A percentile compares a stretch with the other conserved stretches of the same genome.
These are phyloP conservation scores for Sphagnum contortum DNA, from an alignment of 225 moss, liverwort and hornwort species.

Conservation along the genomic window DNA sequence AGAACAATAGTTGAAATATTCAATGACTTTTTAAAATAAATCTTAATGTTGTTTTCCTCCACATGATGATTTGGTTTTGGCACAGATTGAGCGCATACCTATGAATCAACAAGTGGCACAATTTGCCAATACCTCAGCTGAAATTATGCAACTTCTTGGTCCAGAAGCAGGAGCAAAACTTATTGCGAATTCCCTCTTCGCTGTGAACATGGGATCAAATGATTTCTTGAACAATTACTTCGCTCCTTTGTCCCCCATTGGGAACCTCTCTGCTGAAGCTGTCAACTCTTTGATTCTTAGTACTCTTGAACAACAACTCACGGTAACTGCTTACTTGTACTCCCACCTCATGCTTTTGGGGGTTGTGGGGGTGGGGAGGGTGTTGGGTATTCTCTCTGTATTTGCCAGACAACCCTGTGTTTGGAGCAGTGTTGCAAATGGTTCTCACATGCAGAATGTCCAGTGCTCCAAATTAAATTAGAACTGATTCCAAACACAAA, in stretches of 20 bases:
- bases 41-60: too few relatives aligned
- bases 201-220: constrained; percentile 65
- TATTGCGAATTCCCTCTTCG: constrained; percentile 28
- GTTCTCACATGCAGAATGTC: too few relatives aligned
- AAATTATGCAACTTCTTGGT: constrained; percentile 40
- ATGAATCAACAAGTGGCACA: constrained; percentile 46
- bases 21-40: too few relatives aligned
- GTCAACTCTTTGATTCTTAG: constrained; percentile 12
- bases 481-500: too few relatives aligned
- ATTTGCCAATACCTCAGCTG: constrained; percentile 32
- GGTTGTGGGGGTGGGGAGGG: too few relatives aligned
- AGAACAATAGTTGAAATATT: too few relatives aligned
- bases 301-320: constrained; percentile 14
- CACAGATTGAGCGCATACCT: constrained; percentile 25
- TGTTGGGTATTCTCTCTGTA: too few relatives aligned
- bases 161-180: constrained; percentile 17
- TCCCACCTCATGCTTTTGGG: too few relatives aligned
- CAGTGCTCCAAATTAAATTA: too few relatives aligned
- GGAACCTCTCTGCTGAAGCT: constrained; percentile 5
- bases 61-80: too few relatives aligned
- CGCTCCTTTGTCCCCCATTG: constrained; percentile 27
- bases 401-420: too few relatives aligned
- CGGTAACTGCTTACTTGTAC: not conserved
- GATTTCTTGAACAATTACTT: constrained; percentile 80
- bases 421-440: too few relatives aligned